Conservation (phyloP, 768 basidiomycete genomes). For the Chalciporus sphaerocephalus region DNA sequence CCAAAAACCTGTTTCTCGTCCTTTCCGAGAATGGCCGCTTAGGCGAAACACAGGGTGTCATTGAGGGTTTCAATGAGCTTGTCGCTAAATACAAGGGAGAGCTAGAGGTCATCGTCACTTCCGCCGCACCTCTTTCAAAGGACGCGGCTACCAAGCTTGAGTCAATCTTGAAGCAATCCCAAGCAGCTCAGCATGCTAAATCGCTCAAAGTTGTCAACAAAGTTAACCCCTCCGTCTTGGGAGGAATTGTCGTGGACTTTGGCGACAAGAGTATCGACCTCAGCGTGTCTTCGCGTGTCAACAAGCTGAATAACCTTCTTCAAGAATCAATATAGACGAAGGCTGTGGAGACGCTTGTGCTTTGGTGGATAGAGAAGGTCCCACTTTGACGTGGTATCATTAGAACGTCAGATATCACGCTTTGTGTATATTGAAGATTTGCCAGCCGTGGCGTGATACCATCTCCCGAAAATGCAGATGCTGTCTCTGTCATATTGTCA, state of each 20-base stretch:
- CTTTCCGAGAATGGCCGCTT: constrained; percentile 93
- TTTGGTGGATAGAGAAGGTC: background rate
- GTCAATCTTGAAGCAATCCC: constrained; percentile 77
- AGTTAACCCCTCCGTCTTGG: constrained; percentile 89
- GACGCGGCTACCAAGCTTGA: constrained; percentile 77
- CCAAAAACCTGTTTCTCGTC: constrained; percentile 86
- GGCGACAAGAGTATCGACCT: constrained; percentile 98
- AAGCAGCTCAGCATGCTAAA: constrained; percentile 84
- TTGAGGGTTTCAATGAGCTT: constrained; percentile 88
- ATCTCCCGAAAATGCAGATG: background rate
- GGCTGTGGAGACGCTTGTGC: background rate
- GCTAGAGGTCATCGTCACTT: constrained; percentile 88
- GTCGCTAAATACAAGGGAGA: constrained; percentile 89
- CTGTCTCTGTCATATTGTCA: background rate
- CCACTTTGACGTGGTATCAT: constrained; percentile 4
- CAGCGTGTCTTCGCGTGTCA: constrained; percentile 89
- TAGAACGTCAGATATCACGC: constrained; percentile 10
- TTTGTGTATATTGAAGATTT: constrained; percentile 1
- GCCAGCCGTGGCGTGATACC: background rate
- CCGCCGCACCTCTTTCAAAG: constrained; percentile 74
- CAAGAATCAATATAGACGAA: constrained; percentile 36
- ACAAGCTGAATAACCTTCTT: constrained; percentile 86
- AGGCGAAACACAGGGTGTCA: constrained; percentile 76
- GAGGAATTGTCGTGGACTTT: constrained; percentile 93
- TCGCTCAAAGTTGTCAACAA: constrained; percentile 87